Conservation (phyloP, 176 grass and related monocot species). For the bread wheat (Triticum aestivum) region DNA sequence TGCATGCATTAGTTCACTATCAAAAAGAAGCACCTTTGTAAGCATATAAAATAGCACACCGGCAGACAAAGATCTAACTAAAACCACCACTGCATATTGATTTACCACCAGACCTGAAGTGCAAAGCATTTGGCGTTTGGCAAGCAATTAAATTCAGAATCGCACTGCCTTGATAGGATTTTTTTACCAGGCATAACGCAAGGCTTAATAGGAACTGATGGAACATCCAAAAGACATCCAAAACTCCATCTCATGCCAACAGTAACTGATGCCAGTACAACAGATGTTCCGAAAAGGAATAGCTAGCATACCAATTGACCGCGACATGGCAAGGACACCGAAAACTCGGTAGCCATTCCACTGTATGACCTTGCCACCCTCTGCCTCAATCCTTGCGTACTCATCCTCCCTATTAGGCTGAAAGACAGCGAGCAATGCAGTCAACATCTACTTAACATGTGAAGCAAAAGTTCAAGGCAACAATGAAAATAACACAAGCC, state of each 20-base stretch:
- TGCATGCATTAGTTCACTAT: background rate
- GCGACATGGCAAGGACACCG: constrained; percentile 97
- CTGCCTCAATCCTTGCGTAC: constrained; percentile 81
- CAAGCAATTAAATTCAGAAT: constrained; percentile 8
- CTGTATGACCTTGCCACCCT: constrained; percentile 89
- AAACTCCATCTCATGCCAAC: background rate
- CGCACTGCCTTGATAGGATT: background rate
- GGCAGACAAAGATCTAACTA: background rate
- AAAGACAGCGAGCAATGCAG: constrained; percentile 20
- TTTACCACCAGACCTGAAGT: background rate
- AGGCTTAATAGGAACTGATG: background rate
- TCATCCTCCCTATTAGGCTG: constrained; percentile 99
- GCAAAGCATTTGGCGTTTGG: background rate
- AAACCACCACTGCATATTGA: background rate
- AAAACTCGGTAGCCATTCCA: constrained; percentile 99
- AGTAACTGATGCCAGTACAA: background rate
- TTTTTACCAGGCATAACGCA: background rate
- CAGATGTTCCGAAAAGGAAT: constrained; percentile 1
- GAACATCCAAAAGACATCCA: background rate
- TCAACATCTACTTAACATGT: constrained; percentile 36
- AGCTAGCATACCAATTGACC: constrained; percentile 79
- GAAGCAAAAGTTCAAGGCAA: constrained; percentile 29
- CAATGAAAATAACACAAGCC: constrained; percentile 8
- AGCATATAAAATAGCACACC: background rate
- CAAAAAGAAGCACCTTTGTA: background rate